These are phyloP conservation scores for Rosa lucieae DNA, from an alignment of 306 rosid species.

Conservation along the genomic window DNA sequence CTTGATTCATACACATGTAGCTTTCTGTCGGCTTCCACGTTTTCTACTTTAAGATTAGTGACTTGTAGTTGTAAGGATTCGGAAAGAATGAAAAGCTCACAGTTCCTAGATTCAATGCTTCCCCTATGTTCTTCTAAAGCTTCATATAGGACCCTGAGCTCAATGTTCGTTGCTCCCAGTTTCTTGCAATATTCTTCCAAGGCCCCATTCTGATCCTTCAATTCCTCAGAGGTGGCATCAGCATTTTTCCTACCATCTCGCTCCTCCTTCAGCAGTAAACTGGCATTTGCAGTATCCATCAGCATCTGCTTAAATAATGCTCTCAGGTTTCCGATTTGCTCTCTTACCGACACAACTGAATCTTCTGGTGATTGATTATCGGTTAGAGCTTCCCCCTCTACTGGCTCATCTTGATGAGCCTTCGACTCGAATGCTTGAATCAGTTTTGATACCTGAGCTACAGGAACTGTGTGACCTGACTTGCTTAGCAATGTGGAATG, in stretches of 20 bases:
- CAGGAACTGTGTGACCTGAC: slow-evolving; percentile 44
- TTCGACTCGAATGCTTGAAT: slow-evolving; percentile 88
- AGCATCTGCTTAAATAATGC: slow-evolving; percentile 53
- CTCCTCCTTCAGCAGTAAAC: slow-evolving; percentile 59
- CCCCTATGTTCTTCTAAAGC: slow-evolving; percentile 51
- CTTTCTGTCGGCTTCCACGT: slow-evolving; percentile 48
- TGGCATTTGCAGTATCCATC: slow-evolving; percentile 53
- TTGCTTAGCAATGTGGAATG: slow-evolving; percentile 42
- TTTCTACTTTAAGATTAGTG: slow-evolving; percentile 43
- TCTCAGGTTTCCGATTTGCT: slow-evolving; percentile 57
- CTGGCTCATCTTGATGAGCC: slow-evolving; percentile 50
- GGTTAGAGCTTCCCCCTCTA: slow-evolving; percentile 32
- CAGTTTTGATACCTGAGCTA: slow-evolving; percentile 69
- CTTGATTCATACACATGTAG: slow-evolving; percentile 53
- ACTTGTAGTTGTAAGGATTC: slow-evolving; percentile 54
- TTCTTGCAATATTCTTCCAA: slow-evolving; percentile 54
- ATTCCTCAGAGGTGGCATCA: slow-evolving; percentile 34
- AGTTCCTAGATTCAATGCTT: slow-evolving; percentile 48
- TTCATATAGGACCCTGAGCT: slow-evolving; percentile 72
- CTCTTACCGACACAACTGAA: slow-evolving; percentile 45
- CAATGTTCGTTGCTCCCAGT: slow-evolving; percentile 69
- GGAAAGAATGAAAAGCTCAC: slow-evolving; percentile 49
- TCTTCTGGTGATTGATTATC: slow-evolving; percentile 42
- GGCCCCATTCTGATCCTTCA: slow-evolving; percentile 52
- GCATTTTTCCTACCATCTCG: slow-evolving; percentile 45